Percentiles rank a stretch among this genome's conserved stretches.
phyloP scores from a whole-genome alignment of 2,329 filamentous ascomycete genomes.

The Alternaria arborescens region DNA sequence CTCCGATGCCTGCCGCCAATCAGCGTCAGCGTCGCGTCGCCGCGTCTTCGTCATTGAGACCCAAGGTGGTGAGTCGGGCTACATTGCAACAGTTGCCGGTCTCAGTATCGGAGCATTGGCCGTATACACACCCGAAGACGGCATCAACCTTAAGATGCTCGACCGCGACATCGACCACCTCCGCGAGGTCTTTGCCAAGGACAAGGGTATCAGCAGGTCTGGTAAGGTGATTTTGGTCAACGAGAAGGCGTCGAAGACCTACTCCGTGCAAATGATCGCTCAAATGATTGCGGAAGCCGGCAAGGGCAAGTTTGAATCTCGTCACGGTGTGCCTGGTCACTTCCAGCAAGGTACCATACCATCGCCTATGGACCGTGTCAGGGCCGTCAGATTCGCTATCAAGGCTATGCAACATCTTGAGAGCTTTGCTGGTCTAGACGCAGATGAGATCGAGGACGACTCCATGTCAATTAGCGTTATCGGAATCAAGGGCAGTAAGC shows the following conservation, averaged over 20 bases:
- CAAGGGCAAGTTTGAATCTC: slow-evolving; percentile 88
- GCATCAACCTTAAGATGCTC: slow-evolving; percentile 92
- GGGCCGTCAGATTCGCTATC: slow-evolving; percentile 89
- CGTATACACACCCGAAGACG: slow-evolving; percentile 97
- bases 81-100: slow-evolving; percentile 89
- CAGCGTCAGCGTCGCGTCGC: slow-evolving; percentile 89
- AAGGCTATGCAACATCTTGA: slow-evolving; percentile 95
- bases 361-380: slow-evolving; percentile 93
- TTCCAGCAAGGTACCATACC: slow-evolving; percentile 60
- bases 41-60: slow-evolving; percentile 98
- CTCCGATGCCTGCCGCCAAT: slow-evolving; percentile 97
- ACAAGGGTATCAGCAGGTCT: slow-evolving; percentile 86
- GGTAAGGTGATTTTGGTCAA: slow-evolving; percentile 97
- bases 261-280: slow-evolving; percentile 91
- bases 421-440: slow-evolving; percentile 70
- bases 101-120: slow-evolving; percentile 90
- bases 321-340: slow-evolving; percentile 71
- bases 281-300: slow-evolving; percentile 96
- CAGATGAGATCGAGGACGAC: slow-evolving; percentile 75
- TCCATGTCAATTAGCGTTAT: slow-evolving; percentile 81
- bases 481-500: slow-evolving; percentile 87
- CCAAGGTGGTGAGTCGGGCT: slow-evolving; percentile 92
- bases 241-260: slow-evolving; percentile 88
- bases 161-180: slow-evolving; percentile 89
- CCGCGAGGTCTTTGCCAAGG: slow-evolving; percentile 82